phyloP scores from a whole-genome alignment of 2,329 filamentous ascomycete genomes.

The Fusarium sp. region DNA sequence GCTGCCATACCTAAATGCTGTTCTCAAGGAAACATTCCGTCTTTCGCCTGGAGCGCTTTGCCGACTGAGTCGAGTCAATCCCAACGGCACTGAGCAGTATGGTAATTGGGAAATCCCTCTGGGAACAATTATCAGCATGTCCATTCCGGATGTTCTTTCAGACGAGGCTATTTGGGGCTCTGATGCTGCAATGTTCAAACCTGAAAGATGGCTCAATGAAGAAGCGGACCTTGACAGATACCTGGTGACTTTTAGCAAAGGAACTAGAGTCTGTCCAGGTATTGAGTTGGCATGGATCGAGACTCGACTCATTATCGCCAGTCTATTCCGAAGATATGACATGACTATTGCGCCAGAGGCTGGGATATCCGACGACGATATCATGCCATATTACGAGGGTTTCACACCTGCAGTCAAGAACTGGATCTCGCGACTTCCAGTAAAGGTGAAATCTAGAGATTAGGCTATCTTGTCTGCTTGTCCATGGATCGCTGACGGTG shows the following conservation, averaged over 20 bases:
- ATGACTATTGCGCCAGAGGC: not conserved
- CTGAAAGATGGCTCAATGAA: not conserved
- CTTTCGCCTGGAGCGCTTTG: slow-evolving; percentile 2
- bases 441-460: not conserved
- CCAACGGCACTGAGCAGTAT: not conserved
- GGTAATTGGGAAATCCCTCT: not conserved
- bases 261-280: slow-evolving; percentile 7
- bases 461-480: not conserved
- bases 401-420: slow-evolving; percentile 16
- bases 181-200: not conserved
- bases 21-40: slow-evolving; percentile 3
- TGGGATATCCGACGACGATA: slow-evolving; percentile 4
- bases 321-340: slow-evolving; percentile 5
- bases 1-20: not conserved
- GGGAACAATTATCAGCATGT: slow-evolving; percentile 11
- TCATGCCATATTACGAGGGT: slow-evolving; percentile 12
- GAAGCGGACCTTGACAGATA: not conserved
- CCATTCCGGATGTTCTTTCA: not conserved
- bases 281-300: slow-evolving; percentile 15
- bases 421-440: slow-evolving; percentile 11
- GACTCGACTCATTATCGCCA: not conserved
- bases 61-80: not conserved
- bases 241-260: slow-evolving; percentile 9
- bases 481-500: not conserved
- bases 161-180: not conserved